Evolutionary conservation across 2,329 filamentous ascomycete species (phyloP).

Genomic region (Penicillium polonicum): DNA sequence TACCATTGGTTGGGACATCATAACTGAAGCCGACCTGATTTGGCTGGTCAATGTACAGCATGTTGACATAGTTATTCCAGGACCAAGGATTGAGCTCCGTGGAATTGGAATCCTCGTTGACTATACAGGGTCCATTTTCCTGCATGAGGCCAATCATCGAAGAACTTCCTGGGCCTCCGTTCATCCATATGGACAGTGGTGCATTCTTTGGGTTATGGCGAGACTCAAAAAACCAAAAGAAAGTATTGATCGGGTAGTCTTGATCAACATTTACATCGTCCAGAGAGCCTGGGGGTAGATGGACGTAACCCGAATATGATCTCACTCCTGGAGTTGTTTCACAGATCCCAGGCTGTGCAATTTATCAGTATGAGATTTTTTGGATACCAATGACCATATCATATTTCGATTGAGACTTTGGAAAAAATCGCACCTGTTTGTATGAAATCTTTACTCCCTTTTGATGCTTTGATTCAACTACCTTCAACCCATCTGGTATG

Average conservation of each 20-base stretch:
- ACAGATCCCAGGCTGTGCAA: conserved; percentile 49
- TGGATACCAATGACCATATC: background rate
- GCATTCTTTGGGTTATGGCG: conserved; percentile 53
- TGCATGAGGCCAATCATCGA: conserved; percentile 58
- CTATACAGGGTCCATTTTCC: conserved; percentile 54
- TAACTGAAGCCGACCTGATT: conserved; percentile 61
- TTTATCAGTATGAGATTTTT: conserved; percentile 1
- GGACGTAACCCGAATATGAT: conserved; percentile 61
- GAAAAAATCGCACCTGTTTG: conserved; percentile 40
- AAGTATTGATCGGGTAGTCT: conserved; percentile 60
- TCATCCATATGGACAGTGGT: conserved; percentile 62
- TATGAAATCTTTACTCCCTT: conserved; percentile 47
- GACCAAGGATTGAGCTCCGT: conserved; percentile 58
- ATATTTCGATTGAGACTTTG: background rate
- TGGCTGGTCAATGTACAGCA: conserved; percentile 70
- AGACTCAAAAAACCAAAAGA: conserved; percentile 66
- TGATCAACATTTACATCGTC: conserved; percentile 44
- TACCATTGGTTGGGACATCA: conserved; percentile 43
- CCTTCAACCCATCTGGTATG: conserved; percentile 41
- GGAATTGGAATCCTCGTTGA: conserved; percentile 54
- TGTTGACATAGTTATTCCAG: conserved; percentile 63
- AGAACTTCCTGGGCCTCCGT: conserved; percentile 59
- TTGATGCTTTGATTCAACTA: conserved; percentile 44
- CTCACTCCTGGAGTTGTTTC: conserved; percentile 57
- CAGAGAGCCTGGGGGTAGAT: conserved; percentile 51